Base-by-base conservation (phyloP, 371 early-diverging fungal genomes). In the Cokeromyces recurvatus region DNA sequence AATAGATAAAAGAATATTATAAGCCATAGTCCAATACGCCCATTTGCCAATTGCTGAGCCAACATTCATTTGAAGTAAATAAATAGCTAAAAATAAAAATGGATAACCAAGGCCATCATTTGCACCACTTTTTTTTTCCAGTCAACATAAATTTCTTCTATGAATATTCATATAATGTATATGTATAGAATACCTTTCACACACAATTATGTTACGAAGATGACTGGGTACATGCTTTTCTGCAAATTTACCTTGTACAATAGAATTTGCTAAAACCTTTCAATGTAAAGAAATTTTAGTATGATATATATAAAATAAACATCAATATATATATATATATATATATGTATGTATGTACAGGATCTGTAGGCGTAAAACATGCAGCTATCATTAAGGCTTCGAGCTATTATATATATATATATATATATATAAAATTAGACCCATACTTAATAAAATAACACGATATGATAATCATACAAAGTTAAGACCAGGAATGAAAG, bases 231-330 rank as follows among this genome's bases (percentile, higher is more conserved):
- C 89, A 53, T 90, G 81, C 51, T 81, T 78, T 50, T 91, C 93
- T 1, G 97, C 96, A 79, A 95, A 96, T 49, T 84, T 78, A 19
- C 98, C 97, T 58, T 92, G 91, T 12, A 97, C 85, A 10, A 97
- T 89, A 2, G 91, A 86, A 70, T 91, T 92, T 39, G 96, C 89
- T 34, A 97, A 62, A 4, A 97, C 62, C 71, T 74, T 35, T 43
- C 19, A 11, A 16, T 32, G 9, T 11, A 10, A 27, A n/a, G n/a
- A n/a, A n/a, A n/a, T n/a, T n/a, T n/a, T n/a, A n/a, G n/a, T n/a
- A n/a, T n/a, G n/a, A n/a, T n/a, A n/a, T n/a, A n/a, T n/a, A n/a
- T n/a, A n/a, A n/a, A n/a, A n/a, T n/a, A n/a, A n/a, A n/a, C n/a
- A n/a, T 17, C 19, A 2, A 44, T 15, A 9, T 5, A 17, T 19